Conservation (phyloP, 306 rosid species). For the Lupinus albus region DNA sequence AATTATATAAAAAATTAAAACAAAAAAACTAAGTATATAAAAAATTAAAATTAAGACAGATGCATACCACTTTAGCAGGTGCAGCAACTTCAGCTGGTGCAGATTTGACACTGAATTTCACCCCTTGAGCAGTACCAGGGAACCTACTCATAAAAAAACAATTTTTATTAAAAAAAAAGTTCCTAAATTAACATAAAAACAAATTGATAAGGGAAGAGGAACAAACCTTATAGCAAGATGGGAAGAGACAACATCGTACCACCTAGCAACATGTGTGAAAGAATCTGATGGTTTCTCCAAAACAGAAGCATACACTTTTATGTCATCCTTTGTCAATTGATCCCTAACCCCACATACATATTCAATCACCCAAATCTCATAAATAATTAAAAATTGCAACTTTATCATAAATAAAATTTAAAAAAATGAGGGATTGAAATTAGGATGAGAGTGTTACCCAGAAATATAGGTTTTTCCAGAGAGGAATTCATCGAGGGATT, state of each 20-base stretch:
- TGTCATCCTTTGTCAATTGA: constrained; percentile 72
- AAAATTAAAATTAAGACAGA: background rate
- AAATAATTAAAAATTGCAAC: no score
- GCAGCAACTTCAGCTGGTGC: constrained; percentile 52
- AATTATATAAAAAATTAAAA: background rate
- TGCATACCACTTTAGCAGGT: constrained; percentile 52
- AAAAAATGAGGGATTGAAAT: no score
- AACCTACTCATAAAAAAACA: constrained; percentile 47
- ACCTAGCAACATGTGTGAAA: constrained; percentile 60
- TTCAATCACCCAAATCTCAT: constrained; percentile 22
- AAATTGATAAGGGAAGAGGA: background rate
- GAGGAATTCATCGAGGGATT: constrained; percentile 67
- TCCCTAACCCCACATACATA: constrained; percentile 45
- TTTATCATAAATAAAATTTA: no score
- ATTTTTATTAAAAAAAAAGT: background rate
- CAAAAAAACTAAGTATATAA: background rate
- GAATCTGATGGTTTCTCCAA: constrained; percentile 54
- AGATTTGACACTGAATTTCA: constrained; percentile 50
- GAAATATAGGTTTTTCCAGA: constrained; percentile 73
- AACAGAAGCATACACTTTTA: constrained; percentile 74
- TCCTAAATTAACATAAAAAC: background rate
- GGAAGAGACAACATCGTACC: constrained; percentile 72
- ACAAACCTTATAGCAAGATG: constrained; percentile 64
- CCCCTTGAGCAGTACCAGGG: constrained; percentile 80
- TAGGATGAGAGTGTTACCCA: constrained; percentile 50